Evolutionary conservation across 2,329 filamentous ascomycete genomes (phyloP), one percentile per base, ranked within the genome.

Genomic region (Aspergillaceae sp.): DNA sequence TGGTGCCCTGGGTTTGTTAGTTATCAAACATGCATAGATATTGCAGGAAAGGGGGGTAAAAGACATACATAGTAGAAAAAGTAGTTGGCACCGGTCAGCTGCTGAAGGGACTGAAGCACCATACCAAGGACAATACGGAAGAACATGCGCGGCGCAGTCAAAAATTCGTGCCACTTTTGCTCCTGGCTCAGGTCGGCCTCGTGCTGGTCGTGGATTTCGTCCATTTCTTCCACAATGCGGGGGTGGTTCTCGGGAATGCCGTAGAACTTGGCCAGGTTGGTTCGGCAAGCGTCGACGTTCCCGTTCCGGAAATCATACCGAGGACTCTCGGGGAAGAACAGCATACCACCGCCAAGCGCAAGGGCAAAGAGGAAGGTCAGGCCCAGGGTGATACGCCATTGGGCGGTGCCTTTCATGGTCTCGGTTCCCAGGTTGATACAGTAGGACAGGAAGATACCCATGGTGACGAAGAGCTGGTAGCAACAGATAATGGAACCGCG

Each of bases 281-380:
- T 58, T 33, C 73, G 70, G 7, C 77, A 77, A 40, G 63, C 65
- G 19, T 79, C 75, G 34, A 71, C 65, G 26, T 72, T 71, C 42
- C 76, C 77, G 42, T 74, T 62, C 29, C 78, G 74, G 62, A 76
- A 81, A 41, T 77, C 75, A 63, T 72, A 81, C 7, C 78, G 74
- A 5, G 78, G 78, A 5, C 70, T 74, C 51, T 82, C 78, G 1
- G 73, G 73, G 51, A 81, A 73, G 57, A 77, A 72, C 19, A 71
- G 54, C 54, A 82, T 79, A n/a, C 77, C 77, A 33, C 67, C 57
- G 11, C 73, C 72, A 55, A 82, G 76, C 40, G 79, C 65, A 6
- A 72, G 57, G 6, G 78, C 73, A 63, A 75, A 81, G 48, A 79
- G 66, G 59, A 78, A 80, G 32, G 74, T 77, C 29, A 82, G 62